phyloP scores from a whole-genome alignment of 768 basidiomycete genomes.

The Strobilomyces dryophilus region DNA sequence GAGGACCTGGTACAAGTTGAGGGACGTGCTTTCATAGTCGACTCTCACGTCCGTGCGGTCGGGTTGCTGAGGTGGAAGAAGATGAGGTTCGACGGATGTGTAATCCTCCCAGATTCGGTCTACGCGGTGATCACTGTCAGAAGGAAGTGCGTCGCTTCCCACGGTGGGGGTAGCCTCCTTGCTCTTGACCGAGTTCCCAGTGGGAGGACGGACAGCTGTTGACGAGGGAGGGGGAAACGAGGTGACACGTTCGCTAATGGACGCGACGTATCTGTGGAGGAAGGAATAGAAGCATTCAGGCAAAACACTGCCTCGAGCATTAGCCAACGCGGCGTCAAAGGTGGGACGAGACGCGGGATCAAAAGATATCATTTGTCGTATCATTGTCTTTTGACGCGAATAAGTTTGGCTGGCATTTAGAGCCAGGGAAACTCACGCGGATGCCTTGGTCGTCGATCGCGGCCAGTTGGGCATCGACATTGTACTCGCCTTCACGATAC shows the following conservation, averaged over 20 bases:
- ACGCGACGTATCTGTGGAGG: constrained; percentile 83
- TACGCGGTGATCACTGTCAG: constrained; percentile 81
- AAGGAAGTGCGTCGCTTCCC: constrained; percentile 46
- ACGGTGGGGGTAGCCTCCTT: constrained; percentile 11
- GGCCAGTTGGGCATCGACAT: constrained; percentile 64
- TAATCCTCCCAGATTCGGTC: constrained; percentile 87
- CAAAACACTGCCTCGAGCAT: constrained; percentile 73
- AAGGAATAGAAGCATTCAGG: constrained; percentile 95
- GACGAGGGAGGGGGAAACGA: constrained; percentile 39
- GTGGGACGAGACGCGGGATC: constrained; percentile 74
- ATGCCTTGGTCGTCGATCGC: constrained; percentile 80
- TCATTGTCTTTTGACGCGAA: constrained; percentile 55
- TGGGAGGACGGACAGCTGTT: constrained; percentile 27
- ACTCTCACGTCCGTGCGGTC: constrained; percentile 52
- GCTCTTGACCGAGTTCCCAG: constrained; percentile 23
- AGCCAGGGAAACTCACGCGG: constrained; percentile 49
- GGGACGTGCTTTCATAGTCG: constrained; percentile 43
- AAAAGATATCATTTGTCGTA: constrained; percentile 86
- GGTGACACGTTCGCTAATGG: constrained; percentile 65
- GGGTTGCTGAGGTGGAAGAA: constrained; percentile 40
- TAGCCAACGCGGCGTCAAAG: constrained; percentile 75
- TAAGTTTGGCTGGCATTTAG: constrained; percentile 17
- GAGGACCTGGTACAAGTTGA: constrained; percentile 58
- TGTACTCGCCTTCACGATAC: constrained; percentile 83
- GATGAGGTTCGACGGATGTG: constrained; percentile 72